Base-by-base conservation (phyloP, 2,329 filamentous ascomycete genomes). In the Ciborinia camelliae region DNA sequence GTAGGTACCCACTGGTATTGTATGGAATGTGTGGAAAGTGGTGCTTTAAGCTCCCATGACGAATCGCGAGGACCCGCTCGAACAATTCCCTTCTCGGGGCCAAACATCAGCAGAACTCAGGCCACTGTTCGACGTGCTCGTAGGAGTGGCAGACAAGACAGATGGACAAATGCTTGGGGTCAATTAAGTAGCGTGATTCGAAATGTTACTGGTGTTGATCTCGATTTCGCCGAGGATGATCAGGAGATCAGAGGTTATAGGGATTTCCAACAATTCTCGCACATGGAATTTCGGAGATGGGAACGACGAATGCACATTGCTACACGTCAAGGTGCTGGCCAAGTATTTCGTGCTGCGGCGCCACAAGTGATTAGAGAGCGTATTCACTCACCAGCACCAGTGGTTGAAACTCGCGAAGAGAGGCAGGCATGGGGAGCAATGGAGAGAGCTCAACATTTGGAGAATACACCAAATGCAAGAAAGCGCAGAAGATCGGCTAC, bases 1-100 rank as follows among this genome's bases (percentile, higher is more conserved):
- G 90, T n/a, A n/a, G n/a, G 90, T 35, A 81, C n/a, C n/a, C n/a
- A 88, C 69, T 99, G 94, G 93, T 97, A 94, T 76, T 99, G 95
- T 79, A 88, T 95, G 77, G 87, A 90, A 72, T 99, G 95, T 76
- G 77, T 76, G 81, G 80, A 73, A 20, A 32, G 20, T 10, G 48
- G 60, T 26, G 48, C 48, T 45, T 62, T 62, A 14, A 20, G 48
- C n/a, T 15, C 18, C 2, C 39, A 52, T 28, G 50, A 43, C 32
- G 26, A 54, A 26, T 41, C 39, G 26, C 35, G 55, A 45, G 60
- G n/a, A 45, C 48, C 60, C 1, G 48, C 48, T 18, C 39, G 60
- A 54, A 32, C 39, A 6, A 43, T 62, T n/a, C 37, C 47, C 15
- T 30, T 68, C 54, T 43, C 65, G 54, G 62, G 67, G 54, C 65